Conservation (phyloP, 768 basidiomycete species). For the Pulveroboletus ravenelii region DNA sequence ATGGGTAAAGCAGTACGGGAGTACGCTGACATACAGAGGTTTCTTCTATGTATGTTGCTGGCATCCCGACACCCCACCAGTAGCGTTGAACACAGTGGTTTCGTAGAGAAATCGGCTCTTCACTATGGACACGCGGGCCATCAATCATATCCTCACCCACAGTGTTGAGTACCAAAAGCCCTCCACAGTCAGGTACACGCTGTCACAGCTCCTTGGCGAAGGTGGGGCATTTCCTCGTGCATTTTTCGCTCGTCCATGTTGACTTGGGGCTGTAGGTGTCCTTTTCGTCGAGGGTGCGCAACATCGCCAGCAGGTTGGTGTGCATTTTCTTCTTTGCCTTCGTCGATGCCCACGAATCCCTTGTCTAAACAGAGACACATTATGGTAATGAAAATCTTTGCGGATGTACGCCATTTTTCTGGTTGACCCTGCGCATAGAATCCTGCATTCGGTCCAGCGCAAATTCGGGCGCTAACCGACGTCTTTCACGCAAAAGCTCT, state of each 20-base stretch:
- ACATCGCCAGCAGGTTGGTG: conserved; percentile 35
- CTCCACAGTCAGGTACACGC: not conserved
- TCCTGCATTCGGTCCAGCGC: conserved; percentile 60
- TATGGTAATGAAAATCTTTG: conserved; percentile 30
- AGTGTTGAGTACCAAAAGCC: conserved; percentile 49
- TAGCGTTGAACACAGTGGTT: not conserved
- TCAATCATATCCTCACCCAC: conserved; percentile 57
- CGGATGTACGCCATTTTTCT: not conserved
- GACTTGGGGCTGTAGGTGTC: conserved; percentile 34
- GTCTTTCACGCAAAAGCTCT: conserved; percentile 55
- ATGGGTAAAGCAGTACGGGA: conserved; percentile 15
- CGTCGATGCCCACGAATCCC: not conserved
- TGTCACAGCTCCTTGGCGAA: not conserved
- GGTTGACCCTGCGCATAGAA: conserved; percentile 37
- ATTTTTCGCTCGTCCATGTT: not conserved
- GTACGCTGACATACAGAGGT: conserved; percentile 9
- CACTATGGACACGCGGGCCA: conserved; percentile 56
- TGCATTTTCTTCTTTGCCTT: not conserved
- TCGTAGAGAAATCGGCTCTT: conserved; percentile 38
- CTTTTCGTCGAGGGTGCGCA: conserved; percentile 39
- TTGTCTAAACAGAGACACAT: conserved; percentile 7
- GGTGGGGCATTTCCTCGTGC: not conserved
- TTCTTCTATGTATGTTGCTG: conserved; percentile 6
- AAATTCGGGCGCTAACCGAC: conserved; percentile 54
- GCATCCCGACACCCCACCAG: too few species aligned